phyloP scores from a whole-genome alignment of 2,329 filamentous ascomycete species.

The Epichloe uncinata region DNA sequence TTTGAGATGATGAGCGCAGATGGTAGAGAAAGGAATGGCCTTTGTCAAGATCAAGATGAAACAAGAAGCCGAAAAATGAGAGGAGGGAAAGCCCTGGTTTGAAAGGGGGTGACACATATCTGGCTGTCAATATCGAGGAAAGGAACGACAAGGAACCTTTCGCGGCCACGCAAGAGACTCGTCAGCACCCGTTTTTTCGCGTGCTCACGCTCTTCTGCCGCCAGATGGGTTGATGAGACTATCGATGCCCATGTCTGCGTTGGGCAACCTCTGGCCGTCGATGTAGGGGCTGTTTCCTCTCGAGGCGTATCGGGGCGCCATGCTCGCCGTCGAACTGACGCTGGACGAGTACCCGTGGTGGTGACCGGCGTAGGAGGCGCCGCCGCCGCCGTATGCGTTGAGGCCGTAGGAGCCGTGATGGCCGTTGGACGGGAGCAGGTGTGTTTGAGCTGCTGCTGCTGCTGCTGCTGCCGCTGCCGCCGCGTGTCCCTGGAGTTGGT shows the following conservation, averaged over 20 bases:
- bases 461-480: background rate
- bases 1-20: no score
- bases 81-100: no score
- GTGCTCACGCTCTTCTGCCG: slow-evolving; percentile 11
- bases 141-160: background rate
- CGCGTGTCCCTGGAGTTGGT: background rate
- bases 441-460: background rate
- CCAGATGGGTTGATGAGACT: slow-evolving; percentile 41
- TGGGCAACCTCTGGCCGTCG: slow-evolving; percentile 34
- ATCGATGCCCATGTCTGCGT: slow-evolving; percentile 48
- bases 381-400: slow-evolving; percentile 12
- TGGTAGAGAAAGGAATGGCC: no score
- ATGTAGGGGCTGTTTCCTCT: slow-evolving; percentile 32
- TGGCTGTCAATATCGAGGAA: background rate
- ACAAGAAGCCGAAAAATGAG: no score
- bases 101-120: no score
- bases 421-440: slow-evolving; percentile 4
- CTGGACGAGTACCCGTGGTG: slow-evolving; percentile 41
- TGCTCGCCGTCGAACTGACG: slow-evolving; percentile 33
- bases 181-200: no score
- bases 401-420: slow-evolving; percentile 8
- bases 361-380: slow-evolving; percentile 11
- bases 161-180: background rate
- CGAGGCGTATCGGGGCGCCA: slow-evolving; percentile 20
- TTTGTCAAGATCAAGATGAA: no score